Evolutionary conservation across 2,329 filamentous ascomycete genomes (phyloP).

Genomic region (Claviceps pazoutovae): DNA sequence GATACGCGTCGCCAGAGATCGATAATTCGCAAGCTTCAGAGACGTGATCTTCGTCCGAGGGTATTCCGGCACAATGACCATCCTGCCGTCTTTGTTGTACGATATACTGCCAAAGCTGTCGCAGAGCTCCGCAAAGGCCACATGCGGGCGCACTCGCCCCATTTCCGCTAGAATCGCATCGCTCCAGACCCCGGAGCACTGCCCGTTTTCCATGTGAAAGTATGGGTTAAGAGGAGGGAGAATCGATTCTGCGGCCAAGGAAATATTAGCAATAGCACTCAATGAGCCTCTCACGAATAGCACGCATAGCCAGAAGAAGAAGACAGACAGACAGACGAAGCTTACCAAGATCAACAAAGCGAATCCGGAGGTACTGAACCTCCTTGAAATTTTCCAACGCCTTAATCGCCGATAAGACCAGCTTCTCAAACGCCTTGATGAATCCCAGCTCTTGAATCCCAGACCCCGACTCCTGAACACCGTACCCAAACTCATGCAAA

Average conservation of each 20-base stretch:
- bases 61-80: slow-evolving; percentile 42
- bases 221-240: slow-evolving; percentile 59
- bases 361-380: slow-evolving; percentile 54
- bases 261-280: slow-evolving; percentile 1
- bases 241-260: slow-evolving; percentile 41
- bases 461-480: slow-evolving; percentile 31
- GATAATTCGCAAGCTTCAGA: slow-evolving; percentile 44
- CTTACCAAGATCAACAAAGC: slow-evolving; percentile 58
- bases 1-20: slow-evolving; percentile 29
- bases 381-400: slow-evolving; percentile 43
- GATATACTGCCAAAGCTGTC: slow-evolving; percentile 49
- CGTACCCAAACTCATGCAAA: slow-evolving; percentile 36
- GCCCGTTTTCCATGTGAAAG: slow-evolving; percentile 47
- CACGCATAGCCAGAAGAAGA: background rate
- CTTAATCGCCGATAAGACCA: slow-evolving; percentile 50
- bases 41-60: slow-evolving; percentile 38
- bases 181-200: slow-evolving; percentile 60
- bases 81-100: slow-evolving; percentile 44
- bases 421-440: slow-evolving; percentile 54
- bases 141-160: slow-evolving; percentile 40
- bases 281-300: background rate
- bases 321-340: slow-evolving; percentile 1
- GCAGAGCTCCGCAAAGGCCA: slow-evolving; percentile 45
- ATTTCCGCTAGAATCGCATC: slow-evolving; percentile 50
- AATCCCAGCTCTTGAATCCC: slow-evolving; percentile 61